A percentile compares a stretch with the other conserved stretches of the same genome.
These are phyloP conservation scores for Metarhizium humberi DNA, from an alignment of 2,329 filamentous ascomycete genomes.

Conservation along the genomic window DNA sequence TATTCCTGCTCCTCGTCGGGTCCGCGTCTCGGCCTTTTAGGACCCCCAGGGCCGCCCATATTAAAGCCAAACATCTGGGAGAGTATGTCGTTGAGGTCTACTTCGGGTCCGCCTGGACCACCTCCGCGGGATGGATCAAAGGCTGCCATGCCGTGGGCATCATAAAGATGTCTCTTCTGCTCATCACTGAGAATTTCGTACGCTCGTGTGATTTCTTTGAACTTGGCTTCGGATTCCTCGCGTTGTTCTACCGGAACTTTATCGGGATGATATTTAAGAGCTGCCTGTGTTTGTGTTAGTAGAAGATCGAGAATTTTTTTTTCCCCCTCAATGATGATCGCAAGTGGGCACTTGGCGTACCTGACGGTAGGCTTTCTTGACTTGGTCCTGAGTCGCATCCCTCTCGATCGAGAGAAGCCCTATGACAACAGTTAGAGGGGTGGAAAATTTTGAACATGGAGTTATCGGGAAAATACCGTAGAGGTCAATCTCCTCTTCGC, in stretches of 20 bases:
- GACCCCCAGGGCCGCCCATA: slow-evolving; percentile 50
- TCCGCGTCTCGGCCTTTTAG: slow-evolving; percentile 58
- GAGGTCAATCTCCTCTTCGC: slow-evolving; percentile 44
- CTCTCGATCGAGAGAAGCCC: slow-evolving; percentile 71
- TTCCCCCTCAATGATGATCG: neutral
- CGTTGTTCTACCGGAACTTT: slow-evolving; percentile 85
- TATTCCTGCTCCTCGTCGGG: slow-evolving; percentile 85
- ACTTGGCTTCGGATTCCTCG: slow-evolving; percentile 77
- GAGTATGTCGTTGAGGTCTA: slow-evolving; percentile 86
- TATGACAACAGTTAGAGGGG: slow-evolving; percentile 25
- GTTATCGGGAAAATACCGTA: slow-evolving; percentile 38
- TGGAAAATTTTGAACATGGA: neutral
- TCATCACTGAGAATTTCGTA: slow-evolving; percentile 98
- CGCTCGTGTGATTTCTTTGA: slow-evolving; percentile 87
- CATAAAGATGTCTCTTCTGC: slow-evolving; percentile 84
- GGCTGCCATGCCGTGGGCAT: slow-evolving; percentile 89
- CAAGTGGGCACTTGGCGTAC: slow-evolving; percentile 30
- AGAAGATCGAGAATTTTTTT: neutral
- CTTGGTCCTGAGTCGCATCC: slow-evolving; percentile 64
- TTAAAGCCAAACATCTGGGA: slow-evolving; percentile 85
- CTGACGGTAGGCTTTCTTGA: slow-evolving; percentile 96
- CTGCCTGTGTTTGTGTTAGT: slow-evolving; percentile 47
- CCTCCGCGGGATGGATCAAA: slow-evolving; percentile 70
- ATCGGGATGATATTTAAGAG: slow-evolving; percentile 84
- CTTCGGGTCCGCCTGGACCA: slow-evolving; percentile 57